Evolutionary conservation across 2,329 filamentous ascomycete species (phyloP).

Genomic region (Penicillium brasilianum): DNA sequence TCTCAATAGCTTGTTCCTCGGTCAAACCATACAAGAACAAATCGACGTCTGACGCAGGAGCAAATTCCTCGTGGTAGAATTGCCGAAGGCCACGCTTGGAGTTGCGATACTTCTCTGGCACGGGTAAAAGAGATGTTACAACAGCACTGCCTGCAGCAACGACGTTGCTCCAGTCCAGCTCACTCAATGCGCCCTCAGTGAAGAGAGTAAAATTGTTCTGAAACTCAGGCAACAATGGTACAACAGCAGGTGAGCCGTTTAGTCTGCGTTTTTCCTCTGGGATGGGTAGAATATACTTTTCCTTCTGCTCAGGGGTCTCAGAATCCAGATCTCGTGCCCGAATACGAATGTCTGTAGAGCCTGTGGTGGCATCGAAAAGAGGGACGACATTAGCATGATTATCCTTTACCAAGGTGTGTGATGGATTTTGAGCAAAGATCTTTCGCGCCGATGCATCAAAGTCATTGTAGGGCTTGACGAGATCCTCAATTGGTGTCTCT

Average conservation of each 20-base stretch:
- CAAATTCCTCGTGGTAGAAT: slow-evolving; percentile 82
- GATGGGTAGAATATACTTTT: slow-evolving; percentile 44
- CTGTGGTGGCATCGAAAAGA: slow-evolving; percentile 34
- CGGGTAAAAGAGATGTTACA: slow-evolving; percentile 75
- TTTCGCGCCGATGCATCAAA: slow-evolving; percentile 45
- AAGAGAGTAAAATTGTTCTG: slow-evolving; percentile 81
- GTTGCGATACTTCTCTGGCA: slow-evolving; percentile 64
- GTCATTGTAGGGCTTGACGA: slow-evolving; percentile 44
- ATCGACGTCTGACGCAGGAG: slow-evolving; percentile 84
- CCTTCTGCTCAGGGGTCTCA: slow-evolving; percentile 36
- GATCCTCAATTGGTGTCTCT: slow-evolving; percentile 33
- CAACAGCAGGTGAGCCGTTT: slow-evolving; percentile 69
- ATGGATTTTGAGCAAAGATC: slow-evolving; percentile 47
- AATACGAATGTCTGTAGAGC: slow-evolving; percentile 33
- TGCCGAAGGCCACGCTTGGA: slow-evolving; percentile 67
- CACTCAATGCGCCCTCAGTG: slow-evolving; percentile 75
- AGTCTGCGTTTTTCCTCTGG: slow-evolving; percentile 61
- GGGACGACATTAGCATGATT: slow-evolving; percentile 43
- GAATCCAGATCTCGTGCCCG: slow-evolving; percentile 41
- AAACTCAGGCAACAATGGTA: slow-evolving; percentile 71
- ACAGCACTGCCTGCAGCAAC: slow-evolving; percentile 82
- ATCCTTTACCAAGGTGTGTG: slow-evolving; percentile 35
- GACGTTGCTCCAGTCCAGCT: slow-evolving; percentile 82
- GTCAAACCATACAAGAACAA: slow-evolving; percentile 81
- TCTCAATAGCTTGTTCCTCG: slow-evolving; percentile 77